Evolutionary conservation across 2,329 filamentous ascomycete species (phyloP).

Genomic region (Gaeumannomyces sp.): DNA sequence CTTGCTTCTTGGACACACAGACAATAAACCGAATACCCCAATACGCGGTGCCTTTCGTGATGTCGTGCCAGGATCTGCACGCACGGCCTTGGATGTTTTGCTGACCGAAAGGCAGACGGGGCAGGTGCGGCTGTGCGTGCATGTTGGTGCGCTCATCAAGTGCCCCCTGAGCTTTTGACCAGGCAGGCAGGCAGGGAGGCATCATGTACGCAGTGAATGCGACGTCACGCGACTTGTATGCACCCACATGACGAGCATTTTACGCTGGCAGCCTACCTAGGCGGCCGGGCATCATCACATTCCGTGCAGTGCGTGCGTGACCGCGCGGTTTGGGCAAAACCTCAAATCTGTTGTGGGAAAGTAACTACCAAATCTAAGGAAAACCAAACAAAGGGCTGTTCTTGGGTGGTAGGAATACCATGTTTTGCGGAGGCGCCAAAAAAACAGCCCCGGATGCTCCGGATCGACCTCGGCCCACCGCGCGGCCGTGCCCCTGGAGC

Average conservation of each 20-base stretch:
- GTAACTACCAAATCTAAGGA: not conserved
- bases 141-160: not conserved
- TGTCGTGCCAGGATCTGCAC: not conserved
- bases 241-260: not conserved
- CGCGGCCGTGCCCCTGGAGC: not conserved
- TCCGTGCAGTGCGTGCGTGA: no score
- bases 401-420: no score
- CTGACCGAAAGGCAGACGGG: not conserved
- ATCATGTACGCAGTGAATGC: not conserved
- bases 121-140: not conserved
- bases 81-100: not conserved
- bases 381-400: constrained; percentile 4
- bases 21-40: not conserved
- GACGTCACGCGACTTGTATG: not conserved
- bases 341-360: not conserved
- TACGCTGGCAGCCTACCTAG: no score
- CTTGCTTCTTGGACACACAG: not conserved
- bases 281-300: no score
- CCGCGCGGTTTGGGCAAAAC: no score
- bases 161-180: not conserved
- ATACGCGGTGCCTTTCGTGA: not conserved
- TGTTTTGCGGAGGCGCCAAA: no score
- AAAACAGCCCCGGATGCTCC: not conserved
- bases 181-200: no score
- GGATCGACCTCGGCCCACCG: not conserved